Base-by-base conservation (phyloP, 2,329 filamentous ascomycete genomes). In the Phialophora expanda region DNA sequence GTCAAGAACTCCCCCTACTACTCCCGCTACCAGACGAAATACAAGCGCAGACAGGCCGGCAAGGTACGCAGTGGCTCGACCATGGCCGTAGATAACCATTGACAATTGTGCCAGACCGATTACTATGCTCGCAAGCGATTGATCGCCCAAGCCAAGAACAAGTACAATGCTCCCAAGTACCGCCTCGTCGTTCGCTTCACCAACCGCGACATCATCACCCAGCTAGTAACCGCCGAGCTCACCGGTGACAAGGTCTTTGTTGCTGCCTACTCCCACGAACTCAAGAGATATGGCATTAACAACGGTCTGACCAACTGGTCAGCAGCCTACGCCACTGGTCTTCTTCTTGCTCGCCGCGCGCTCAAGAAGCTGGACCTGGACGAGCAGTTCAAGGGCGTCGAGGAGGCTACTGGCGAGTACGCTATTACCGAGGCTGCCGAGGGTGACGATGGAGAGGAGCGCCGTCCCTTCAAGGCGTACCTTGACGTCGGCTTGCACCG, bases 61-160 rank as follows among this genome's bases (percentile, higher is more conserved):
- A 99, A 73, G 71, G 71, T 73, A 60, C 57, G 67, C 46, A 12
- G 61, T 17, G 46, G n/a, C 46, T 54, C n/a, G 14, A 41, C 6
- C 30, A 8, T 12, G 17, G 7, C 30, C 9, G 22, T 28, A 17
- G 22, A 50, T 8, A 22, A 11, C 34, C 11, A 61, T 62, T 66
- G 53, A 67, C 59, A 56, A 4, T 20, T 54, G 17, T 22, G 30
- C 51, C 56, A 99, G 91, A 99, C 95, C 86, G 95, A 99, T 83
- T 99, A 99, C 92, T 98, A 97, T 84, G 95, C 95, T 81, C 94
- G 95, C 83, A 98, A 98, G 92, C 91, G 95, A 80, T 88, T 99
- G 83, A 95, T 98, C 87, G 93, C 92, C 86, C 95, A 99, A 89
- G 95, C 95, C 86, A 99, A 98, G 92, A 99, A 99, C 92, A 99